Evolutionary conservation across 2,329 filamentous ascomycete genomes (phyloP), one percentile per base, ranked within the genome.

Genomic region (Aureobasidium sp.): DNA sequence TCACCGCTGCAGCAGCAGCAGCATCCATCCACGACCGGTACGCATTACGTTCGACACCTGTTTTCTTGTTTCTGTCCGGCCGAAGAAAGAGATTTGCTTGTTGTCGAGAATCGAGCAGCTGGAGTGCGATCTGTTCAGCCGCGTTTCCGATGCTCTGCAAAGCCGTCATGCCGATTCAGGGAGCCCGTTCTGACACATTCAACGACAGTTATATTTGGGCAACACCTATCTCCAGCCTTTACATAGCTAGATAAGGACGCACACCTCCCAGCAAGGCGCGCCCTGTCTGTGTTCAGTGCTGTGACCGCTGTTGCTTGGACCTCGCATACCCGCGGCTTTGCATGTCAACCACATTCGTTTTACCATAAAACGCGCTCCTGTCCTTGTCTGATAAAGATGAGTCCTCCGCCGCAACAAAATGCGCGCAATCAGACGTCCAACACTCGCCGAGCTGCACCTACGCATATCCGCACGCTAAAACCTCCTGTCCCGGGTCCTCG

Each of bases 401-500:
- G 35, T 35, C 57, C 57, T 49, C 57, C 57, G 6, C 57, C 57
- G 11, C 56, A 59, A 47, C 56, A 59, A 59, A 44, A 59, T 59
- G 45, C 45, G 12, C 57, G 57, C 22, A 44, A 40, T 11, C 48
- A 47, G 22, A 60, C 57, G 19, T 35, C 29, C n/a, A 59, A n/a
- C 22, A 37, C 56, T 48, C 57, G 57, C 15, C 44, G 57, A 39
- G 57, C 45, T 24, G 44, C 35, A 15, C 33, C 57, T n/a, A 37
- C 54, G 12, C 54, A 47, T 39, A 24, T 35, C 5, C 44, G 45
- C 19, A 47, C 57, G 17, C 12, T 50, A 31, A 49, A 45, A 42
- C 45, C 57, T 42, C 45, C 57, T 19, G 42, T 33, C 9, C 42
- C 37, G 14, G 44, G 57, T 50, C 24, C 57, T 33, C 33, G 57